These are phyloP conservation scores for Lycium ferocissimum DNA, from an alignment of 257 asterid genomes.

Conservation along the genomic window DNA sequence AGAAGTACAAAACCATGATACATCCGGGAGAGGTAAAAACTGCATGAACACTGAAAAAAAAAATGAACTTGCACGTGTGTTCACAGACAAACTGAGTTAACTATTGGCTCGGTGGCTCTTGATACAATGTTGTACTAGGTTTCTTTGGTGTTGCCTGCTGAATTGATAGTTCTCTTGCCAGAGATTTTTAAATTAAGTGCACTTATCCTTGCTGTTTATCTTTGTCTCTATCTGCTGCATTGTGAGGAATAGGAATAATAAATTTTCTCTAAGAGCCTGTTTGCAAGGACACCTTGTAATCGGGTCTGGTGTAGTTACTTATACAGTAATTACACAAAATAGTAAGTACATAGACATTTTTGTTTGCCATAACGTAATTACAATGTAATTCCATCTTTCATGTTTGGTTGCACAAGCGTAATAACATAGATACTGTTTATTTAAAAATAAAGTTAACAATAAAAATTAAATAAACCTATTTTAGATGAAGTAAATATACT, in stretches of 20 bases:
- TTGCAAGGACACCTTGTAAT: not conserved
- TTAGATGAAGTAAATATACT: not conserved
- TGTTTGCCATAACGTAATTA: not conserved
- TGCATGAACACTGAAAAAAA: not conserved
- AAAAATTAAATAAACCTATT: not conserved
- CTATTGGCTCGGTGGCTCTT: not conserved
- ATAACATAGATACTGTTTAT: not conserved
- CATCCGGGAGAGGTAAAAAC: slow-evolving; percentile 97
- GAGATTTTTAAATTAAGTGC: not conserved
- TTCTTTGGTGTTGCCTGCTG: not conserved
- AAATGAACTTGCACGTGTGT: not conserved
- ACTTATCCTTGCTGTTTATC: not conserved
- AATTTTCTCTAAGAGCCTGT: not conserved
- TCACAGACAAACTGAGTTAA: not conserved
- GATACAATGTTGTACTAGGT: not conserved
- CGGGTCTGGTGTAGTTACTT: not conserved
- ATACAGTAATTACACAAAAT: not conserved
- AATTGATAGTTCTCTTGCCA: not conserved
- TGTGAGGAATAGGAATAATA: not conserved
- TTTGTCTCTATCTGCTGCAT: not conserved
- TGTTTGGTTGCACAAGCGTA: not conserved
- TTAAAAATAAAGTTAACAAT: not conserved
- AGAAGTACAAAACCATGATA: slow-evolving; percentile 91
- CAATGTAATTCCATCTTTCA: slow-evolving; percentile 6
- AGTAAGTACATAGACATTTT: not conserved